Base-by-base conservation (phyloP, 805 yeast species). In the Ogataea methylovora region DNA sequence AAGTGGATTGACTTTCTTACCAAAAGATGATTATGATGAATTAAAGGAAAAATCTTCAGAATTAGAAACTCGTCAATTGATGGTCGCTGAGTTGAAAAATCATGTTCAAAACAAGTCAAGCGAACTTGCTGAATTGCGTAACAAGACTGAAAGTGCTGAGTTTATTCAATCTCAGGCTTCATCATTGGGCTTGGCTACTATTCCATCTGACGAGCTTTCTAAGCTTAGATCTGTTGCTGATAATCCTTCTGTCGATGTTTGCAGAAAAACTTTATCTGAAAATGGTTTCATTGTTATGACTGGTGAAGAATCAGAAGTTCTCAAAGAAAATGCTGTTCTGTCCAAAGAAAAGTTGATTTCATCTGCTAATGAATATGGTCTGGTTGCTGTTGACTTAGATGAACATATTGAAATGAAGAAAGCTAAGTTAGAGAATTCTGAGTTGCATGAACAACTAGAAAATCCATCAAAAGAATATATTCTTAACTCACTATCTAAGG, bases 1-100 rank as follows among this genome's bases (percentile, higher is more conserved):
- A 19, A 17, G 33, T 32, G 57, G 58, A 6, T 36, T 50, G 14
- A 41, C 39, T 7, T 36, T 47, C 33, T 36, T 58, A 18, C 44
- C 49, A 19, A 37, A 35, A 27, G 12, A 12, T 27, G 20, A 13
- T 13, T 21, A 18, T 10, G 11, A 19, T n/a, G n/a, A n/a, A n/a
- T n/a, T n/a, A n/a, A n/a, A n/a, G n/a, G n/a, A n/a, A n/a, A n/a
- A n/a, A n/a, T n/a, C n/a, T n/a, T n/a, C n/a, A n/a, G n/a, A n/a
- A n/a, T n/a, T n/a, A n/a, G n/a, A n/a, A n/a, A n/a, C n/a, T n/a
- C n/a, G n/a, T n/a, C n/a, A n/a, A n/a, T n/a, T n/a, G n/a, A n/a
- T n/a, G n/a, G n/a, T n/a, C n/a, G n/a, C n/a, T n/a, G n/a, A n/a
- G n/a, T n/a, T n/a, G n/a, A n/a, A n/a, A n/a, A n/a, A n/a, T n/a